These are phyloP conservation scores for Schoenoplectus tabernaemontani DNA, from an alignment of 202 grass and related monocot genomes.

Conservation along the genomic window DNA sequence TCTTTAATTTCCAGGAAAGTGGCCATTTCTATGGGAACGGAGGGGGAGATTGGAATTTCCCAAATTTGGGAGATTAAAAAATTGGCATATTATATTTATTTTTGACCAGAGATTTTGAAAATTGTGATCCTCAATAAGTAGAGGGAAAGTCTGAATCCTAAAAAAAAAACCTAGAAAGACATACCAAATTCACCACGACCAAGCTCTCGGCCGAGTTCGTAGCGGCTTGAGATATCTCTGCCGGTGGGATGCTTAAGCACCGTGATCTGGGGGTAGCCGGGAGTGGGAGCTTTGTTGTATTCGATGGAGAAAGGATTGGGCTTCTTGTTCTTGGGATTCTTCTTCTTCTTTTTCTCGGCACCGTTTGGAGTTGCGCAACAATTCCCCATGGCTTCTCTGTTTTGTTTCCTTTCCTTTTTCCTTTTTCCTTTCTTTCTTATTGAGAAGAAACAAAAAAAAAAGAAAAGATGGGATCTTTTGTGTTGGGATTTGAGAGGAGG, in stretches of 20 bases:
- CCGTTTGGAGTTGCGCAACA: constrained; percentile 42
- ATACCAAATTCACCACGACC: constrained; percentile 77
- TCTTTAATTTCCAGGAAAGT: neutral
- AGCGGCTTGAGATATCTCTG: constrained; percentile 49
- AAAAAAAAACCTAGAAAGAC: too few species aligned
- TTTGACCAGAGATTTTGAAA: too few species aligned
- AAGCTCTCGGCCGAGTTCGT: constrained; percentile 74
- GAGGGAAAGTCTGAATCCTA: too few species aligned
- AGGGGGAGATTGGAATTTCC: too few species aligned
- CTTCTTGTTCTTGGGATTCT: constrained; percentile 48
- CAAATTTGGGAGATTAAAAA: too few species aligned
- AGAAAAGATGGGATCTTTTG: neutral
- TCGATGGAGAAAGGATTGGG: constrained; percentile 78
- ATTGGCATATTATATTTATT: too few species aligned
- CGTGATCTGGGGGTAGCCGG: constrained; percentile 17
- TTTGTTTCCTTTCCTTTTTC: too few species aligned
- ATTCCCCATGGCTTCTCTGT: constrained; percentile 72
- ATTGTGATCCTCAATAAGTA: too few species aligned
- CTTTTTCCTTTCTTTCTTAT: neutral
- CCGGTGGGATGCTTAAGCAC: constrained; percentile 55
- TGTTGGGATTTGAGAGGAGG: too few species aligned
- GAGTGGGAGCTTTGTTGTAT: constrained; percentile 52
- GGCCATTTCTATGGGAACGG: too few species aligned
- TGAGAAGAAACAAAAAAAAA: neutral
- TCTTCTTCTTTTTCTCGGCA: constrained; percentile 24